A percentile compares a stretch with the other conserved stretches of the same genome.
Evolutionary conservation across 805 yeast genomes (phyloP).

Genomic region (Wickerhamomyces chaumierensis): DNA sequence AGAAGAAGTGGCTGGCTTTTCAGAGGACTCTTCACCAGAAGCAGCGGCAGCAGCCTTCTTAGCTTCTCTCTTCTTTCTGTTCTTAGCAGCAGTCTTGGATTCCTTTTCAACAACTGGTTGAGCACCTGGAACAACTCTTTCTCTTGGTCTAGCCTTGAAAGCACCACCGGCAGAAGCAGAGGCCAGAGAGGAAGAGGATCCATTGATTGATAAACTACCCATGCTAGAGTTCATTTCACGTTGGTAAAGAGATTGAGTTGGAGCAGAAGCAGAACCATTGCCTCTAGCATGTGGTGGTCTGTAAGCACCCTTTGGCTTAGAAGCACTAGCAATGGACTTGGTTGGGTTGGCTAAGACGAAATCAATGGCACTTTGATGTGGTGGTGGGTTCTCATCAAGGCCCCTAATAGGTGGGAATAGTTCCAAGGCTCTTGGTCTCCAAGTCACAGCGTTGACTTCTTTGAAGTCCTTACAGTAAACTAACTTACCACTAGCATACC

Average conservation of each 20-base stretch:
- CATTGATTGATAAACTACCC: neutral
- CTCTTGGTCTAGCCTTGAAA: slow-evolving; percentile 23
- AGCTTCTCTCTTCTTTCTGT: slow-evolving; percentile 65
- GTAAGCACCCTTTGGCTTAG: slow-evolving; percentile 79
- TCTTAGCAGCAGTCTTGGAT: slow-evolving; percentile 58
- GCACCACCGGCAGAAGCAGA: slow-evolving; percentile 8
- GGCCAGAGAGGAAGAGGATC: slow-evolving; percentile 4
- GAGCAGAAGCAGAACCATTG: slow-evolving; percentile 21
- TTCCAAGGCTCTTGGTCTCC: slow-evolving; percentile 53
- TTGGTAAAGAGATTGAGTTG: slow-evolving; percentile 42
- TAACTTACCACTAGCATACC: slow-evolving; percentile 85
- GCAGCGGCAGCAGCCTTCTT: slow-evolving; percentile 26
- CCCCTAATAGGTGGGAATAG: slow-evolving; percentile 26
- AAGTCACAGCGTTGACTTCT: slow-evolving; percentile 70
- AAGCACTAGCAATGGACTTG: slow-evolving; percentile 20
- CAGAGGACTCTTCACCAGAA: neutral
- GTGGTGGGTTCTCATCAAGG: slow-evolving; percentile 43
- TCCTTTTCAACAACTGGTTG: slow-evolving; percentile 33
- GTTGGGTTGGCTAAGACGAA: slow-evolving; percentile 29
- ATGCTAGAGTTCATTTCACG: slow-evolving; percentile 32
- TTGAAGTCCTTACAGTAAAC: slow-evolving; percentile 67
- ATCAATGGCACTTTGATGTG: slow-evolving; percentile 63
- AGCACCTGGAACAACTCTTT: slow-evolving; percentile 48
- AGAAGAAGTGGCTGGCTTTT: slow-evolving; percentile 2
- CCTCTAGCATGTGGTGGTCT: slow-evolving; percentile 92